These are phyloP conservation scores for Mucor indicus DNA, from an alignment of 371 early-diverging fungal genomes.

Conservation along the genomic window DNA sequence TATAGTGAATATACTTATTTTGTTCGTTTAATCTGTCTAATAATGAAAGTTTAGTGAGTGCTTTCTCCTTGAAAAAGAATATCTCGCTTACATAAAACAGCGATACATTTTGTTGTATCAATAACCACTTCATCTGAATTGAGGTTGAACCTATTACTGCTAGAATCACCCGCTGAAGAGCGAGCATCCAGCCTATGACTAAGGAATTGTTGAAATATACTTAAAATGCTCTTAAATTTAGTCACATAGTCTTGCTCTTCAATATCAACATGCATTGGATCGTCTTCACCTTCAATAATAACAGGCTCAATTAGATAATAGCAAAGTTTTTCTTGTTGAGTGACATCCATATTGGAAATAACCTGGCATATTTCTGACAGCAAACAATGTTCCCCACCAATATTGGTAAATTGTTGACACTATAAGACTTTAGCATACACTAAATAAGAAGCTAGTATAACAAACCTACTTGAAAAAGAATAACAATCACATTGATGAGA, in stretches of 20 bases:
- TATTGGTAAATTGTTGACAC: constrained; percentile 21
- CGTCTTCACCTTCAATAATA: not conserved
- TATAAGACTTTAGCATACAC: not conserved
- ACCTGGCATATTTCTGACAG: constrained; percentile 29
- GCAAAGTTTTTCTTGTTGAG: constrained; percentile 21
- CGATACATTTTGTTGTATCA: constrained; percentile 43
- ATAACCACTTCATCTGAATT: constrained; percentile 42
- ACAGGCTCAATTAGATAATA: constrained; percentile 20
- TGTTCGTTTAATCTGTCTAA: constrained; percentile 51
- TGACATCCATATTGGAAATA: constrained; percentile 12
- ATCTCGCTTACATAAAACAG: constrained; percentile 36
- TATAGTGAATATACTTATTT: constrained; percentile 41
- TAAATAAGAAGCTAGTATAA: not conserved
- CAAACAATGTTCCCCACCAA: not conserved
- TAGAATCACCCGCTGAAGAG: not conserved
- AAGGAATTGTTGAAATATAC: constrained; percentile 25
- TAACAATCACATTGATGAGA: constrained; percentile 24
- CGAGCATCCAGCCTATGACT: constrained; percentile 14
- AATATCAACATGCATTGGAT: constrained; percentile 3
- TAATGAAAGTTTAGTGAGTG: not conserved
- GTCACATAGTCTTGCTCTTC: not conserved
- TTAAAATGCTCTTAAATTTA: constrained; percentile 10
- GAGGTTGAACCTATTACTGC: constrained; percentile 15
- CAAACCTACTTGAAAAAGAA: constrained; percentile 32
- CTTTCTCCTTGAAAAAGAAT: not conserved